Percentiles rank a stretch among this genome's conserved stretches.
Evolutionary conservation across 495 filamentous ascomycete genomes (phyloP).

Genomic region (Xylaria curta): DNA sequence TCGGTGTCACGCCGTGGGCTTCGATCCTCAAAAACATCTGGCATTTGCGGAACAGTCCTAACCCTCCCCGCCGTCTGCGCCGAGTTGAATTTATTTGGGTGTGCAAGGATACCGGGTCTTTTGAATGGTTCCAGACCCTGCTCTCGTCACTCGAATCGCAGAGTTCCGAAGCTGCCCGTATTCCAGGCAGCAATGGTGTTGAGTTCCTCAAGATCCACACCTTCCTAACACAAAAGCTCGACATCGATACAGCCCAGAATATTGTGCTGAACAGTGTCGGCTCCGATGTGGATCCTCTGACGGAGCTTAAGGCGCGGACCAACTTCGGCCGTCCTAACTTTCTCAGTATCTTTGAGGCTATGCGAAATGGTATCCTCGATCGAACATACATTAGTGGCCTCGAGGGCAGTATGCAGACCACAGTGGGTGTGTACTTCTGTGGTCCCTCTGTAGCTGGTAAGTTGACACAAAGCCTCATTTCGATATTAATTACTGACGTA

Average conservation of each 20-base stretch:
- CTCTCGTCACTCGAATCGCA: conserved; percentile 92
- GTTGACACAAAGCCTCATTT: conserved; percentile 28
- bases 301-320: conserved; percentile 84
- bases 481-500: conserved; percentile 36
- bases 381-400: conserved; percentile 84
- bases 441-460: conserved; percentile 64
- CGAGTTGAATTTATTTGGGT: conserved; percentile 99
- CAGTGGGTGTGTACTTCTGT: conserved; percentile 98
- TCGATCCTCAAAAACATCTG: conserved; percentile 98
- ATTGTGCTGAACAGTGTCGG: conserved; percentile 97
- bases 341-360: conserved; percentile 75
- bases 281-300: conserved; percentile 84
- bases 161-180: conserved; percentile 67
- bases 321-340: conserved; percentile 98
- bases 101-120: conserved; percentile 93
- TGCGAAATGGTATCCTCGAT: conserved; percentile 87
- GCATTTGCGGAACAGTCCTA: conserved; percentile 85
- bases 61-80: conserved; percentile 84
- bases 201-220: conserved; percentile 99
- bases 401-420: conserved; percentile 73
- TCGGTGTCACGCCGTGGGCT: conserved; percentile 97
- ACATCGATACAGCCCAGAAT: conserved; percentile 90
- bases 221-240: conserved; percentile 92
- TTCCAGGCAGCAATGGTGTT: conserved; percentile 65
- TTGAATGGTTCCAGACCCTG: conserved; percentile 98